These are phyloP conservation scores for Nymphaea thermarum DNA, from an alignment of 164 flowering plant genomes.

Conservation along the genomic window DNA sequence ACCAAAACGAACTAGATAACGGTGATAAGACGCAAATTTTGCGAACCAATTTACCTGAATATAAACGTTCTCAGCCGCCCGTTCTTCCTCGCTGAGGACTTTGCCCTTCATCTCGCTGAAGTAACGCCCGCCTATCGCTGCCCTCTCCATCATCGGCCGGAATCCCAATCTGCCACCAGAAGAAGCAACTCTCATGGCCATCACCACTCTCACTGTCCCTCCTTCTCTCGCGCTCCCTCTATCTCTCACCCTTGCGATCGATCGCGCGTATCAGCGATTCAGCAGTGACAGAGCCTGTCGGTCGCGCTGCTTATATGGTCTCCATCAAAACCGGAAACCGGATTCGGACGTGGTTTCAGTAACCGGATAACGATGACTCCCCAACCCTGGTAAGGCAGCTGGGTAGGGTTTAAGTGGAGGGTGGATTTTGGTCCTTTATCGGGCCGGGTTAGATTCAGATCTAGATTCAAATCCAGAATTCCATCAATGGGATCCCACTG, in stretches of 20 bases:
- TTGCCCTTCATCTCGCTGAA: conserved; percentile 9
- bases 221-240: neutral
- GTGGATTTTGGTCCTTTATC: neutral
- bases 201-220: neutral
- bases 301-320: neutral
- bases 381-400: neutral
- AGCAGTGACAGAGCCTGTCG: neutral
- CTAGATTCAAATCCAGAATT: neutral
- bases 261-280: neutral
- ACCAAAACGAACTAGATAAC: neutral
- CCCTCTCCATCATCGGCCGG: neutral
- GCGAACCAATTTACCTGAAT: conserved; percentile 5
- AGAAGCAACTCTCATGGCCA: conserved; percentile 3
- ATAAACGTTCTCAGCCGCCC: conserved; percentile 11
- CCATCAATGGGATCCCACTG: too few species aligned
- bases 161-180: neutral
- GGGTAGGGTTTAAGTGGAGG: neutral
- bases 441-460: neutral
- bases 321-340: neutral
- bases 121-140: conserved; percentile 4
- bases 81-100: conserved; percentile 11
- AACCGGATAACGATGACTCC: neutral
- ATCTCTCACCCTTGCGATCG: neutral
- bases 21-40: neutral
- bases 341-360: neutral